phyloP scores from a whole-genome alignment of 2,329 filamentous ascomycete genomes.

The Claviceps sp. region DNA sequence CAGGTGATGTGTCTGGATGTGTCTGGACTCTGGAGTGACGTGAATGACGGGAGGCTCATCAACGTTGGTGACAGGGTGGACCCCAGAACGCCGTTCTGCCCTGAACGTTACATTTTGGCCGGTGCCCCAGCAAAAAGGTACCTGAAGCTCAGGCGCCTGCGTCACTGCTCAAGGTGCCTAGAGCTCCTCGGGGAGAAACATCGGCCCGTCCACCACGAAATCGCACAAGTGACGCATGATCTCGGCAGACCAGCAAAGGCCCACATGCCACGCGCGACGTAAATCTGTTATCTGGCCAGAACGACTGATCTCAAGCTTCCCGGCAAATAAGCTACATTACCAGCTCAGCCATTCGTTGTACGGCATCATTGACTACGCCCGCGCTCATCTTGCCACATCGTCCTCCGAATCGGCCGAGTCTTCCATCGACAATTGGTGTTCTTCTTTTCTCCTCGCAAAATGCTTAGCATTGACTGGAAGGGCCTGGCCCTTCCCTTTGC shows the following conservation, averaged over 20 bases:
- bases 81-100: not conserved
- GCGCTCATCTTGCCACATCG: not conserved
- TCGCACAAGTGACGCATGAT: not conserved
- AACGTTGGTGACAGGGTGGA: conserved; percentile 6
- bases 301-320: not conserved
- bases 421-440: not conserved
- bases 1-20: not conserved
- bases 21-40: not conserved
- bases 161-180: conserved; percentile 6
- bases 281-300: conserved; percentile 10
- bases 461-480: conserved; percentile 53
- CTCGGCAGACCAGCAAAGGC: not conserved
- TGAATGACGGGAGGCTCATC: conserved; percentile 2
- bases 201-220: conserved; percentile 4
- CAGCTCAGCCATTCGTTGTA: not conserved
- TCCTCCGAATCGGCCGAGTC: not conserved
- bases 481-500: conserved; percentile 76
- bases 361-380: not conserved
- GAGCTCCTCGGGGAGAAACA: conserved; percentile 6
- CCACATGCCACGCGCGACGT: not conserved
- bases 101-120: not conserved
- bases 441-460: not conserved
- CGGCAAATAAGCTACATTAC: no score
- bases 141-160: not conserved
- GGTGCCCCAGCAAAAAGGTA: not conserved